Evolutionary conservation across 2,329 filamentous ascomycete species (phyloP).

Genomic region (Pleoardoris graminearum): DNA sequence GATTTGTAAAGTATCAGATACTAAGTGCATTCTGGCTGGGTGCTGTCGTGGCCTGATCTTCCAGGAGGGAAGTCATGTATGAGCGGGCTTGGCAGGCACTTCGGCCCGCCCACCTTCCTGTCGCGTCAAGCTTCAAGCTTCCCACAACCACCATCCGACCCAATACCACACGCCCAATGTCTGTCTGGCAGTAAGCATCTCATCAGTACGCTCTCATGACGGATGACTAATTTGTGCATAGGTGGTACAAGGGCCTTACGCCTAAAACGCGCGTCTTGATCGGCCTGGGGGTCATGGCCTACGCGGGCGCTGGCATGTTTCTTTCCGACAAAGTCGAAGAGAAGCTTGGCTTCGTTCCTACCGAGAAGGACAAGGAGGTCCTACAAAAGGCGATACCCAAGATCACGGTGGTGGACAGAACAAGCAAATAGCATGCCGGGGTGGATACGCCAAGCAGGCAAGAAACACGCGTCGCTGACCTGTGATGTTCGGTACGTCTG

Average conservation of each 20-base stretch:
- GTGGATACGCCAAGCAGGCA: not conserved
- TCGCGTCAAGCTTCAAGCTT: not conserved
- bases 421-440: not conserved
- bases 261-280: conserved; percentile 71
- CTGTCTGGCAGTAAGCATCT: conserved; percentile 42
- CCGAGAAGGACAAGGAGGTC: conserved; percentile 71
- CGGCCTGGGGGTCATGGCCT: conserved; percentile 74
- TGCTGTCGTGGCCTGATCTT: not conserved
- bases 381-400: conserved; percentile 65
- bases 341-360: conserved; percentile 71
- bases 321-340: conserved; percentile 73
- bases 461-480: not conserved
- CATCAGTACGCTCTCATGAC: not conserved
- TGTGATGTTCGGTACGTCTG: not conserved
- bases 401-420: conserved; percentile 51
- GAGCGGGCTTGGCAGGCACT: not conserved
- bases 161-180: conserved; percentile 26
- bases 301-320: conserved; percentile 74
- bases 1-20: not conserved
- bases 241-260: conserved; percentile 68
- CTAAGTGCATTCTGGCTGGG: not conserved
- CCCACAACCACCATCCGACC: not conserved
- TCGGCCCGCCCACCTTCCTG: not conserved
- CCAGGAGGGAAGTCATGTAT: not conserved
- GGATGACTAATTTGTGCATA: conserved; percentile 17